These are phyloP conservation scores for Musa itinerans DNA, from an alignment of 176 grass and related monocot species.

Conservation along the genomic window DNA sequence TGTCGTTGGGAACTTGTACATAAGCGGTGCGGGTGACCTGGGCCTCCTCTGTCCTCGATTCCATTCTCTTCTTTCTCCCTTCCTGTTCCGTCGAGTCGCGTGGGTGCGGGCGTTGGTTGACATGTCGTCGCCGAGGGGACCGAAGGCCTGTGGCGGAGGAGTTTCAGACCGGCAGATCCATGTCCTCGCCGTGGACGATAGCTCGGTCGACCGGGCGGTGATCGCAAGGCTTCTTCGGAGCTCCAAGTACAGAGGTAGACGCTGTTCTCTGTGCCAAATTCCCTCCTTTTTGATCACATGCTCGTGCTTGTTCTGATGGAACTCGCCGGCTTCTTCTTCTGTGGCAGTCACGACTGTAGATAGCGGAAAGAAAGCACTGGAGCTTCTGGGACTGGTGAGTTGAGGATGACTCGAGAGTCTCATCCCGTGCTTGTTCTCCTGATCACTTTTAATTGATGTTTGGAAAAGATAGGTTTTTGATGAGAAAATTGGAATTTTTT, in stretches of 20 bases:
- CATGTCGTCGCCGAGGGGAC: not conserved
- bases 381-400: conserved; percentile 49
- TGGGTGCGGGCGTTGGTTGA: not conserved
- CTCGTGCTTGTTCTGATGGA: not conserved
- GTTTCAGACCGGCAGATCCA: not conserved
- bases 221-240: not conserved
- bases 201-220: conserved; percentile 15
- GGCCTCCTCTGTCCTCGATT: no score
- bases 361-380: conserved; percentile 82
- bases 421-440: not conserved
- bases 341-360: conserved; percentile 79
- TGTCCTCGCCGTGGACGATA: conserved; percentile 12
- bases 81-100: not conserved
- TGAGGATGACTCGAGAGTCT: no score
- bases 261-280: not conserved
- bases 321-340: not conserved
- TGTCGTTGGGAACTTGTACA: no score
- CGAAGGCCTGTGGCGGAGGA: not conserved
- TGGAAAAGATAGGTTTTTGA: not conserved
- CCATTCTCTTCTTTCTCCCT: not conserved
- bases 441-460: no score
- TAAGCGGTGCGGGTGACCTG: no score
- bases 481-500: not conserved
- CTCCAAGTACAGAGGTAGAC: conserved; percentile 2
- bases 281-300: not conserved